Evolutionary conservation across 805 yeast genomes (phyloP), one percentile per base, ranked within the genome.

Genomic region (Candida sphagnicola): DNA sequence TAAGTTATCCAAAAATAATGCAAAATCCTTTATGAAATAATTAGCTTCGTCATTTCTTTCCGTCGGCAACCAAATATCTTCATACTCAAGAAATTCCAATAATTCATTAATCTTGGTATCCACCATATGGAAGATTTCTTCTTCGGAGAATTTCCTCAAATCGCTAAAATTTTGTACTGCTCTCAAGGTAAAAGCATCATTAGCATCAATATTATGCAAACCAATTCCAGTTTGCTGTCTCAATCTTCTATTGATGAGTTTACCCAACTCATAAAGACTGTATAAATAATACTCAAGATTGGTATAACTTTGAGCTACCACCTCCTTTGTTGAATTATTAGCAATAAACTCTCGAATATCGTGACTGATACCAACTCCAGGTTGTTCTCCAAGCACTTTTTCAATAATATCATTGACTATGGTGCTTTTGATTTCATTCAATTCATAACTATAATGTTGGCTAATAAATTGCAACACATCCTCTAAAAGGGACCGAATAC

Each of bases 251-350:
- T 67, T 67, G 24, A 70, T 56, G 39, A 66, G 52, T 36, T 66
- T 64, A n/a, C 79, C 81, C 35, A 91, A 70, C 56, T 84, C 89
- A 37, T 70, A 68, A 8, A 90, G 75, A 40, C 95, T 87, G 49
- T 72, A 78, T 30, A 85, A 72, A 57, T 90, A 91, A 57, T 85
- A 87, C 55, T 91, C 96, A 51, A 91, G 66, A 57, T 93, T 89
- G 41, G 93, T 83, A 48, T 86, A 71, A 48, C 87, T 86, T 65
- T 93, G 98, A 0, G 96, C 83, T 18, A 88, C 75, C 48, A 88
- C 90, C 59, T 91, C 98, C 54, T 95, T 85, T 10, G 82, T 77
- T 2, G 89, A 24, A 47, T 78, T 74, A 35, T 84, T 72, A 43
- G 80, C 78, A 11, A 73, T 70, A 40, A 76, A 72, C 34, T 85